These are phyloP conservation scores for Castanea crenata DNA, from an alignment of 306 rosid genomes.

Conservation along the genomic window DNA sequence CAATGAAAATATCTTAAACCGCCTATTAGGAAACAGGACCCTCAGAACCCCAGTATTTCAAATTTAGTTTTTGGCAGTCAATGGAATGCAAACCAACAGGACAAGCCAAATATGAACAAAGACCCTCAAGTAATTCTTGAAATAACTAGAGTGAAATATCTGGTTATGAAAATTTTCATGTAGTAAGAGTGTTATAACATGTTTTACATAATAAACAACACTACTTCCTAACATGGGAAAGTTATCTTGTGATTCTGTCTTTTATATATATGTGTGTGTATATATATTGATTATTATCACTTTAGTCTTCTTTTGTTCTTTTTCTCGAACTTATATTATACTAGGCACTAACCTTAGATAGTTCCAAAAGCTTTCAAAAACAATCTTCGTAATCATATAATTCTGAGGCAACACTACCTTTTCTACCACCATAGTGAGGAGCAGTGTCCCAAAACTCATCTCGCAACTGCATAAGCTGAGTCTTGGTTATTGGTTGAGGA, in stretches of 20 bases:
- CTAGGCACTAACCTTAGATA: slow-evolving; percentile 3
- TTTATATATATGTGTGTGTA: no score
- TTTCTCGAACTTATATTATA: slow-evolving; percentile 14
- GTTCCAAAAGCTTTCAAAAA: slow-evolving; percentile 12
- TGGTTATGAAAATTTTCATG: no score
- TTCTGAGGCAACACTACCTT: slow-evolving; percentile 48
- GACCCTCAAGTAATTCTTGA: background rate
- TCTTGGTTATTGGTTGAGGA: slow-evolving; percentile 92
- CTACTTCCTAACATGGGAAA: no score
- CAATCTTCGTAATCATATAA: background rate
- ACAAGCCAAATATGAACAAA: background rate
- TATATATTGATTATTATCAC: background rate
- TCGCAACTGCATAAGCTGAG: slow-evolving; percentile 80
- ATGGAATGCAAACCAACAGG: background rate
- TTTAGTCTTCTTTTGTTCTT: background rate
- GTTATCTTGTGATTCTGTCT: no score
- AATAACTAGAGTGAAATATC: no score
- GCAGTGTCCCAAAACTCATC: slow-evolving; percentile 99
- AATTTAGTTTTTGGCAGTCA: background rate
- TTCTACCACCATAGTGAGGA: slow-evolving; percentile 98
- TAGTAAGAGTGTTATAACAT: no score
- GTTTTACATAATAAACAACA: no score
- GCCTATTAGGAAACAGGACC: background rate
- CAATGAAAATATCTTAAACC: background rate
- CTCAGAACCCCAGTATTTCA: background rate